A percentile compares a stretch with the other conserved stretches of the same genome.
phyloP scores from a whole-genome alignment of 75 land plant genomes.

The Picea sitchensis region DNA sequence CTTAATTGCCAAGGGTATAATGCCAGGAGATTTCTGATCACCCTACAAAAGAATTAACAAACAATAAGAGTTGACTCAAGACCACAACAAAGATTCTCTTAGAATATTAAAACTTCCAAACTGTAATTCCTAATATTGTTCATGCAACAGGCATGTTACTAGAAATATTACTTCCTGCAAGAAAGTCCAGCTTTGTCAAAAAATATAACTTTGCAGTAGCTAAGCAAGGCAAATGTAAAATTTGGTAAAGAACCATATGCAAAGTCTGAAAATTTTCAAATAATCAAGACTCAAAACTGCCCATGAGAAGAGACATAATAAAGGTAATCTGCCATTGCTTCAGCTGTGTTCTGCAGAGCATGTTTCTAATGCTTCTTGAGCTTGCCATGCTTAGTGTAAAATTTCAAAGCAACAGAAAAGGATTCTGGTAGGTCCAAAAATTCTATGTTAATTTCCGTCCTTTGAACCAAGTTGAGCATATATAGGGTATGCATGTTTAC shows the following conservation, averaged over 20 bases:
- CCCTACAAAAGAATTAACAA: constrained; percentile 51
- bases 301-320: background rate
- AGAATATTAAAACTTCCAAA: background rate
- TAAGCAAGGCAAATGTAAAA: background rate
- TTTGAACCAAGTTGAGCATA: background rate
- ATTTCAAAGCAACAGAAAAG: background rate
- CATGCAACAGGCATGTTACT: background rate
- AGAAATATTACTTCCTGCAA: background rate
- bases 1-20: constrained; percentile 90
- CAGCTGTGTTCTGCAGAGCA: background rate
- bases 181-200: background rate
- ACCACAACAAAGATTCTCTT: background rate
- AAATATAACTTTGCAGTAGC: background rate
- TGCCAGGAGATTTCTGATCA: constrained; percentile 89
- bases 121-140: background rate
- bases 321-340: background rate
- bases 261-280: background rate
- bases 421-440: background rate
- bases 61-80: background rate
- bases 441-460: background rate
- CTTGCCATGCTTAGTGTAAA: background rate
- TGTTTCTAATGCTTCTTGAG: background rate
- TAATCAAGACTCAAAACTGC: background rate
- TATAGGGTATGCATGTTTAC: background rate
- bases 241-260: background rate